A percentile compares a stretch with the other conserved stretches of the same genome.
Conservation (phyloP, 2,329 filamentous ascomycete species). For the Pseudocercospora vitis region DNA sequence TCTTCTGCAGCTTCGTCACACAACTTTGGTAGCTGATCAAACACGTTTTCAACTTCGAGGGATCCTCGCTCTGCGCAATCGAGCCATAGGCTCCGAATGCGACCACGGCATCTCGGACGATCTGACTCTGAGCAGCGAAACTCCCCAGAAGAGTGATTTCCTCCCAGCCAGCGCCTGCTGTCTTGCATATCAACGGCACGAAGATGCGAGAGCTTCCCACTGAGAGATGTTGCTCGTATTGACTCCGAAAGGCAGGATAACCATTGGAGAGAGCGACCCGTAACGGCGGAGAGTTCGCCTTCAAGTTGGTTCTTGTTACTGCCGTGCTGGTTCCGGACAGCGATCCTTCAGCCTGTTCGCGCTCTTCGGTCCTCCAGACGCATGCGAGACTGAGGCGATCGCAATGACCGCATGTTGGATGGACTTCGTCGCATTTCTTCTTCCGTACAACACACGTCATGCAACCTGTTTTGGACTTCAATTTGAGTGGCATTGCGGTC, state of each 20-base stretch:
- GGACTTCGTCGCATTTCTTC: conserved; percentile 94
- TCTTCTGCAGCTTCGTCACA: conserved; percentile 10
- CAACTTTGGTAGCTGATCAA: conserved; percentile 23
- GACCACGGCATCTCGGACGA: conserved; percentile 23
- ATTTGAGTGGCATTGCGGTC: neutral
- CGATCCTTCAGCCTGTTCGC: neutral
- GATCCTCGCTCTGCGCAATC: neutral
- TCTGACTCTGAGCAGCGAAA: conserved; percentile 17
- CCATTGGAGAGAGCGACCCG: conserved; percentile 19
- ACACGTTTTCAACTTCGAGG: conserved; percentile 19
- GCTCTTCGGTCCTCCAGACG: conserved; percentile 8
- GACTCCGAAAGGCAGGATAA: conserved; percentile 20
- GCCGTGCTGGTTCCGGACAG: neutral
- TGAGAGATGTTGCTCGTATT: conserved; percentile 16
- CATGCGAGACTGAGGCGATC: conserved; percentile 50
- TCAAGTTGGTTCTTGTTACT: conserved; percentile 18
- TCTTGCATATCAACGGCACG: conserved; percentile 13
- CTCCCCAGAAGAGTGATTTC: conserved; percentile 16
- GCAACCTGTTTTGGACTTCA: conserved; percentile 75
- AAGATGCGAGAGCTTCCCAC: conserved; percentile 14
- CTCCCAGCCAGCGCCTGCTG: conserved; percentile 15
- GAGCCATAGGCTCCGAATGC: conserved; percentile 20
- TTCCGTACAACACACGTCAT: conserved; percentile 85
- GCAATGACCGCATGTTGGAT: conserved; percentile 90
- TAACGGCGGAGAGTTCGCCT: conserved; percentile 2